phyloP scores from a whole-genome alignment of 345 rosid genomes.

The Hevea brasiliensis region DNA sequence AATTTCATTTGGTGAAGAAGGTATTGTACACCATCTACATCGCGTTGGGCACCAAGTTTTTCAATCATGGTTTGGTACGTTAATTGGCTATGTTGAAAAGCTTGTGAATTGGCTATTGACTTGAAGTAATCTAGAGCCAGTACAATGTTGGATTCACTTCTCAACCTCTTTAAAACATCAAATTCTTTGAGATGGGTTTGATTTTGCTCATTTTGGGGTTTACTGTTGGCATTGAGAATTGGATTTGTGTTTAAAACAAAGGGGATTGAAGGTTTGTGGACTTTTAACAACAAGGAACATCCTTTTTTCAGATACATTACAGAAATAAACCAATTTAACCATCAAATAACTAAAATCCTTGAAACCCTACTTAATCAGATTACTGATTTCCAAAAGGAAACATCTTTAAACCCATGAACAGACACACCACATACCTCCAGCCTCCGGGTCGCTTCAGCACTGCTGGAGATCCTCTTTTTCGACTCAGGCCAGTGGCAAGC shows the following conservation, averaged over 20 bases:
- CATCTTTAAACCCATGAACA: background rate
- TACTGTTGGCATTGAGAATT: constrained; percentile 11
- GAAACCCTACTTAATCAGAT: background rate
- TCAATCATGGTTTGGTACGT: constrained; percentile 68
- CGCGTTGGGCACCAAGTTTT: constrained; percentile 49
- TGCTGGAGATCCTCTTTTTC: no score
- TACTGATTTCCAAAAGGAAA: background rate
- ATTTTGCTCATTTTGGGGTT: constrained; percentile 22
- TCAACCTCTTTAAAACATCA: constrained; percentile 50
- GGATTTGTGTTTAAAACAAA: constrained; percentile 29
- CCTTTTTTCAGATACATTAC: constrained; percentile 31
- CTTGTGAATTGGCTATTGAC: constrained; percentile 57
- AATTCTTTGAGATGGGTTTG: constrained; percentile 39
- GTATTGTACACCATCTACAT: constrained; percentile 69
- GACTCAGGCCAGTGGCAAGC: no score
- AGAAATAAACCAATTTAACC: background rate
- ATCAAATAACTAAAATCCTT: background rate
- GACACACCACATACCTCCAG: constrained; percentile 3
- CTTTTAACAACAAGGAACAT: constrained; percentile 26
- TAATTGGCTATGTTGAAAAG: constrained; percentile 64
- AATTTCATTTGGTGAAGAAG: constrained; percentile 91
- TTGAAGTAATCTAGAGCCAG: constrained; percentile 62
- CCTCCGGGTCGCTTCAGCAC: background rate
- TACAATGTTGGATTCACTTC: constrained; percentile 43
- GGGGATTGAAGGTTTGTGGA: constrained; percentile 25